phyloP scores from a whole-genome alignment of 495 filamentous ascomycete genomes.

The Hyaloscypha finlandica region DNA sequence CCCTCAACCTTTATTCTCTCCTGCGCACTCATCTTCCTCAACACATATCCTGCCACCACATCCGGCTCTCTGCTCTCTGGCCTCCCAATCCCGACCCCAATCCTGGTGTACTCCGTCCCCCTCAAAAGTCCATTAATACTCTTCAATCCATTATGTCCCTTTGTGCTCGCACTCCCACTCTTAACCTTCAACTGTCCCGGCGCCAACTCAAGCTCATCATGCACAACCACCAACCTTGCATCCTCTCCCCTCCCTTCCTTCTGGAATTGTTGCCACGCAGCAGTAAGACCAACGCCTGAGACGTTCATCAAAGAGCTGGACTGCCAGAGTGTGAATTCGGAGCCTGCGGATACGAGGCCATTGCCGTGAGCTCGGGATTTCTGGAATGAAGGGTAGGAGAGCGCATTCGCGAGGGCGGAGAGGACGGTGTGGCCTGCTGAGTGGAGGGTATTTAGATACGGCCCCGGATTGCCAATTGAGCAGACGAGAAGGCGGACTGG shows the following conservation, averaged over 20 bases:
- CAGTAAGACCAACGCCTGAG: conserved; percentile 48
- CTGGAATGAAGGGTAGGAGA: conserved; percentile 46
- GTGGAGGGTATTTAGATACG: conserved; percentile 68
- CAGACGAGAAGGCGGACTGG: conserved; percentile 57
- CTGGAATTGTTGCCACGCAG: conserved; percentile 43
- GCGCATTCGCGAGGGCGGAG: conserved; percentile 43
- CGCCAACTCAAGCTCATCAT: conserved; percentile 70
- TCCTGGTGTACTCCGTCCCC: conserved; percentile 46
- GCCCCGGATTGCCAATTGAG: conserved; percentile 69
- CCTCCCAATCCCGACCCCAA: conserved; percentile 73
- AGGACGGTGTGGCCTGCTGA: conserved; percentile 70
- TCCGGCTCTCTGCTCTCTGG: conserved; percentile 58
- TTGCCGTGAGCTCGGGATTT: conserved; percentile 39
- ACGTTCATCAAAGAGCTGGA: conserved; percentile 69
- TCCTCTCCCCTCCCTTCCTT: conserved; percentile 34
- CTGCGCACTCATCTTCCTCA: conserved; percentile 57
- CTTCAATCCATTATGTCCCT: conserved; percentile 73
- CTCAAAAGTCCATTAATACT: conserved; percentile 54
- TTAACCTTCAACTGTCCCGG: conserved; percentile 62
- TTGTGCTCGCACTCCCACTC: conserved; percentile 53
- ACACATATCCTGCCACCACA: conserved; percentile 66
- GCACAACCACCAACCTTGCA: conserved; percentile 63
- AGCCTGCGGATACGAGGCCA: conserved; percentile 38
- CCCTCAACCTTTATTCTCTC: conserved; percentile 55
- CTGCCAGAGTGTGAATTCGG: conserved; percentile 64